A percentile compares a stretch with the other conserved stretches of the same genome.
Conservation (phyloP, 805 yeast species). For the Zygotorulaspora danielsina region DNA sequence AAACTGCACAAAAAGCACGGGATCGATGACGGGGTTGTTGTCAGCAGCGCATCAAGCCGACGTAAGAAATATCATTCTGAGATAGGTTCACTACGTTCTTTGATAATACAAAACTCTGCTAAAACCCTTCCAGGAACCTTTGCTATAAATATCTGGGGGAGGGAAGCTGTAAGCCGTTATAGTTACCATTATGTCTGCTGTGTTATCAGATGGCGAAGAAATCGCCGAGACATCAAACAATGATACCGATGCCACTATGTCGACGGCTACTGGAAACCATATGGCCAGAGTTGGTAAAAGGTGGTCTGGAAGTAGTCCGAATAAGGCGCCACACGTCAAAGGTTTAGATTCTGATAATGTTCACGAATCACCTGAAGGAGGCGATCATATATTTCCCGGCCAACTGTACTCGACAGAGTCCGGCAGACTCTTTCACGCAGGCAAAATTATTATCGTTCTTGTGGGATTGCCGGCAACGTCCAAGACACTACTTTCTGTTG, state of each 20-base stretch:
- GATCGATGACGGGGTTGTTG: too few relatives aligned
- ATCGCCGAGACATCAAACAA: conserved; percentile 23
- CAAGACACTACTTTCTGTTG: conserved; percentile 87
- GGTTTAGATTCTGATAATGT: conserved; percentile 48
- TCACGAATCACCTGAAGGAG: conserved; percentile 43
- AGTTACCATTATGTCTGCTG: conserved; percentile 33
- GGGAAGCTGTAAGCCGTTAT: too few relatives aligned
- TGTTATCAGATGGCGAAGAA: conserved; percentile 34
- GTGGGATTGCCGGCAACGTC: conserved; percentile 96
- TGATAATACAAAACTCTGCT: too few relatives aligned
- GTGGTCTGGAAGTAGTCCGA: conserved; percentile 38
- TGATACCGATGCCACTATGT: conserved; percentile 40
- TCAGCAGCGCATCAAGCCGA: too few relatives aligned
- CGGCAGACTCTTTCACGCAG: conserved; percentile 93
- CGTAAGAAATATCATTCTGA: too few relatives aligned
- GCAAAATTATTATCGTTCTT: conserved; percentile 80
- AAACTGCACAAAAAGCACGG: too few relatives aligned
- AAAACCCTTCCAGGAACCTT: too few relatives aligned
- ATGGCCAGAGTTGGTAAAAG: conserved; percentile 52
- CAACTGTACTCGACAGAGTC: conserved; percentile 90
- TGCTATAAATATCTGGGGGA: too few relatives aligned
- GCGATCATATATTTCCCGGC: conserved; percentile 74
- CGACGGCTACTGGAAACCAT: conserved; percentile 44
- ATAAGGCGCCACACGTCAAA: conserved; percentile 11
- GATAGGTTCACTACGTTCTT: too few relatives aligned